Percentiles rank a stretch among this genome's conserved stretches.
Evolutionary conservation across 768 basidiomycete genomes (phyloP).

Genomic region (Sutorius australiensis): DNA sequence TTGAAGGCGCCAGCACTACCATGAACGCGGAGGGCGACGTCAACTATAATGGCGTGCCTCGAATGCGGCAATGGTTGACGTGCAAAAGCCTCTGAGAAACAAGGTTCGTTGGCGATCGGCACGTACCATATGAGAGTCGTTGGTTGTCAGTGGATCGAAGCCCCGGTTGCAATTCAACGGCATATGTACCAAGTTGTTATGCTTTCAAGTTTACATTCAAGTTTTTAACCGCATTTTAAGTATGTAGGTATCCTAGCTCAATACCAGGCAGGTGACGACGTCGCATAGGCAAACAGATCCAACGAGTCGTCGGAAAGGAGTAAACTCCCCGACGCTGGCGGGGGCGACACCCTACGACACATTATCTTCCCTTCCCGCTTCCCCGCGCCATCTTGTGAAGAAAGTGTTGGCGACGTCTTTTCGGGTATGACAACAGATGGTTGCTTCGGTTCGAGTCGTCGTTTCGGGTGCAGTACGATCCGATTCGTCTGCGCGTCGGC

Average conservation of each 20-base stretch:
- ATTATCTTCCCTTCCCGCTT: slow-evolving; percentile 8
- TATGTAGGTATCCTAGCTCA: slow-evolving; percentile 7
- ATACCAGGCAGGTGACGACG: slow-evolving; percentile 27
- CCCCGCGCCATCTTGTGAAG: slow-evolving; percentile 6
- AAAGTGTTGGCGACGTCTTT: slow-evolving; percentile 4
- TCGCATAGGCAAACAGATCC: slow-evolving; percentile 43
- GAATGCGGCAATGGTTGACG: too few relatives aligned
- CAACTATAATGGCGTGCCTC: neutral
- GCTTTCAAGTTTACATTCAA: neutral
- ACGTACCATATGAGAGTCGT: too few relatives aligned
- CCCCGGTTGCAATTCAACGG: too few relatives aligned
- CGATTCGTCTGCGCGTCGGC: slow-evolving; percentile 39
- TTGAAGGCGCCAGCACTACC: neutral
- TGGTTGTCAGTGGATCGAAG: too few relatives aligned
- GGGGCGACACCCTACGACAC: neutral
- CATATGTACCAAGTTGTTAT: too few relatives aligned
- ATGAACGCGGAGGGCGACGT: neutral
- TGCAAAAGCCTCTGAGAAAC: too few relatives aligned
- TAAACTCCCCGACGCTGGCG: slow-evolving; percentile 5
- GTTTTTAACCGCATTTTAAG: neutral
- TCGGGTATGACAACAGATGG: slow-evolving; percentile 14
- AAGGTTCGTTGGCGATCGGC: too few relatives aligned
- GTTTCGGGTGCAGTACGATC: slow-evolving; percentile 32
- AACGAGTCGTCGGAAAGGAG: slow-evolving; percentile 46
- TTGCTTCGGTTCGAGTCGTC: neutral